A percentile compares a stretch with the other conserved stretches of the same genome.
These are phyloP conservation scores for Saccharomycopsis oosterbeekiorum DNA, from an alignment of 805 yeast genomes.

Conservation along the genomic window DNA sequence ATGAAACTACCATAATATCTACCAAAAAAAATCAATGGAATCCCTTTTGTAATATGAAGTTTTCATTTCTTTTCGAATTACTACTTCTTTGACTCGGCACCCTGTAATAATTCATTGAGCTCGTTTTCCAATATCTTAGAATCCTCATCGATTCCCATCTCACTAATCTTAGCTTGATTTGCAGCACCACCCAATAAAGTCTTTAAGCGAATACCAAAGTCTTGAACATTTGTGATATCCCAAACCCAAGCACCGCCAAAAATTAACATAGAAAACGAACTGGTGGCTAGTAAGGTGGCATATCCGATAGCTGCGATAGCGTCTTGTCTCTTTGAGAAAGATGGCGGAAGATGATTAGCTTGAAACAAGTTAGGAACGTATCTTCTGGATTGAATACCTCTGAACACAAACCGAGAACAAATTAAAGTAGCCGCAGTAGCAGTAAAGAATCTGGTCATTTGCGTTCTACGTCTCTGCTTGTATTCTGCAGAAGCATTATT, in stretches of 20 bases:
- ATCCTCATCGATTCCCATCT: conserved; percentile 48
- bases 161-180: conserved; percentile 37
- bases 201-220: conserved; percentile 64
- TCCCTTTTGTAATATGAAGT: not conserved
- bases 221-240: conserved; percentile 60
- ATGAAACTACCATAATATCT: not conserved
- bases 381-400: conserved; percentile 63
- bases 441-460: conserved; percentile 62
- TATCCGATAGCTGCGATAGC: conserved; percentile 79
- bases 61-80: not conserved
- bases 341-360: conserved; percentile 79
- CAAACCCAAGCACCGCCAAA: conserved; percentile 73
- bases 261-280: conserved; percentile 60
- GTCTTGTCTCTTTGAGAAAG: conserved; percentile 70
- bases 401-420: conserved; percentile 64
- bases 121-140: conserved; percentile 47
- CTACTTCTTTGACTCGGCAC: conserved; percentile 21
- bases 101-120: conserved; percentile 39
- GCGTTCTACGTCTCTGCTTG: conserved; percentile 53
- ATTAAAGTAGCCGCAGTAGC: conserved; percentile 64
- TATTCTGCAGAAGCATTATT: conserved; percentile 31
- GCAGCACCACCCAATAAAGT: conserved; percentile 57
- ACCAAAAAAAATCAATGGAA: not conserved
- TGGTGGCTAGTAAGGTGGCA: conserved; percentile 65
- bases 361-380: conserved; percentile 70